Percentiles rank a stretch among this genome's conserved stretches.
These are phyloP conservation scores for Arabis hirsuta DNA, from an alignment of 345 rosid genomes.

Conservation along the genomic window DNA sequence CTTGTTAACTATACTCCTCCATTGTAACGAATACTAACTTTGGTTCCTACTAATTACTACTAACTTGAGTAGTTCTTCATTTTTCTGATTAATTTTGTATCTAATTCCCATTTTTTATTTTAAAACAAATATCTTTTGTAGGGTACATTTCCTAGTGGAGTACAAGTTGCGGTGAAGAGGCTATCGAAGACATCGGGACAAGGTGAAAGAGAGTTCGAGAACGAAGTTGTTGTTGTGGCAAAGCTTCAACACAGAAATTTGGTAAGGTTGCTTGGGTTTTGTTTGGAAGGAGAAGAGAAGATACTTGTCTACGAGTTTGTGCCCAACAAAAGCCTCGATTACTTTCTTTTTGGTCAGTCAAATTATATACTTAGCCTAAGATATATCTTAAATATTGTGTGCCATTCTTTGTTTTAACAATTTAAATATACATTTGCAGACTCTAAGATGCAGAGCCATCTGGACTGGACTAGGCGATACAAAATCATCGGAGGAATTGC, in stretches of 20 bases:
- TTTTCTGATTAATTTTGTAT: not conserved
- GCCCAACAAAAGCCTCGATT: slow-evolving; percentile 31
- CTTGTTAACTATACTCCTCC: not conserved
- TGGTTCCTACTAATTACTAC: no score
- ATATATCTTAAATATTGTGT: not conserved
- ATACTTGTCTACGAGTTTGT: slow-evolving; percentile 31
- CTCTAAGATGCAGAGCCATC: not conserved
- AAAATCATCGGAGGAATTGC: slow-evolving; percentile 51
- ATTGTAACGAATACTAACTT: not conserved
- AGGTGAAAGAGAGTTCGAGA: slow-evolving; percentile 29
- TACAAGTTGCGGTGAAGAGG: slow-evolving; percentile 33
- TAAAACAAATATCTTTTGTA: not conserved
- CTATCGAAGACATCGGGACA: slow-evolving; percentile 34
- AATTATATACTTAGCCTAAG: not conserved
- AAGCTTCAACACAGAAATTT: slow-evolving; percentile 34
- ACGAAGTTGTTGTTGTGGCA: slow-evolving; percentile 30
- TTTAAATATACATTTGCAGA: slow-evolving; percentile 32
- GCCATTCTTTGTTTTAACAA: no score
- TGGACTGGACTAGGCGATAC: slow-evolving; percentile 51
- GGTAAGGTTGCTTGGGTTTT: slow-evolving; percentile 28
- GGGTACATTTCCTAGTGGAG: slow-evolving; percentile 32
- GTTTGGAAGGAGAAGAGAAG: slow-evolving; percentile 27
- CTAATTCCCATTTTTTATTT: not conserved
- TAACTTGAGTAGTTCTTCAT: not conserved
- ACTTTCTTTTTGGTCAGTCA: slow-evolving; percentile 29